Conservation (phyloP, 495 filamentous ascomycete species). For the Neurospora hispaniola region DNA sequence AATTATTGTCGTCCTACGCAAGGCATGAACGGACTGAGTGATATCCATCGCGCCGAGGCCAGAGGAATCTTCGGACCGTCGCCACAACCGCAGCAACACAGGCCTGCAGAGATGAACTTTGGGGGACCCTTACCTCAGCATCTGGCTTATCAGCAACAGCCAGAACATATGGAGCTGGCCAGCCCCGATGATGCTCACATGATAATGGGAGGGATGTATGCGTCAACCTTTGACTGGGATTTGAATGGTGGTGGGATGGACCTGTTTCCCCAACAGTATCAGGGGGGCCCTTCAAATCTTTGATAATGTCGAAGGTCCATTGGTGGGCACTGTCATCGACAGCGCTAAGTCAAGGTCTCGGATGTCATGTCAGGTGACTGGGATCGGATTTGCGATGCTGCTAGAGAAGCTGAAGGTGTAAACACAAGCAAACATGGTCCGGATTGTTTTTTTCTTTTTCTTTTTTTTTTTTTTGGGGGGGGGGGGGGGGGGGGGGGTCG, state of each 20-base stretch:
- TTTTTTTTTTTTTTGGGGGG: no score
- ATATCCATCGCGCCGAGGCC: not conserved
- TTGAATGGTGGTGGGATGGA: not conserved
- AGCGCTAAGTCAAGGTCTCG: not conserved
- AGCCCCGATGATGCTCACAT: not conserved
- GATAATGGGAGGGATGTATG: not conserved
- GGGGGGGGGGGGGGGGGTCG: no score
- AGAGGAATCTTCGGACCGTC: not conserved
- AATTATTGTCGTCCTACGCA: not conserved
- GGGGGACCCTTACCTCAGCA: not conserved
- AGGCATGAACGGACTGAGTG: not conserved
- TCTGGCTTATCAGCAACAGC: not conserved
- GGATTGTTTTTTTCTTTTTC: no score
- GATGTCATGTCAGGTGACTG: not conserved
- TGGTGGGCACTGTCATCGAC: not conserved
- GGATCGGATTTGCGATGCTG: not conserved
- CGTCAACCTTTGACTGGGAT: not conserved
- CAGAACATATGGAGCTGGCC: not conserved
- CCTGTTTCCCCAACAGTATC: not conserved
- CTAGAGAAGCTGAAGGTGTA: not conserved
- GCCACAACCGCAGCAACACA: not conserved
- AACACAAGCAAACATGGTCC: not conserved
- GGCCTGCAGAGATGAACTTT: not conserved
- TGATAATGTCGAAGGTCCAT: not conserved
- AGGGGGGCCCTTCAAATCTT: not conserved